Conservation (phyloP, 192 early-diverging fungal genomes). For the Endogone sp. region DNA sequence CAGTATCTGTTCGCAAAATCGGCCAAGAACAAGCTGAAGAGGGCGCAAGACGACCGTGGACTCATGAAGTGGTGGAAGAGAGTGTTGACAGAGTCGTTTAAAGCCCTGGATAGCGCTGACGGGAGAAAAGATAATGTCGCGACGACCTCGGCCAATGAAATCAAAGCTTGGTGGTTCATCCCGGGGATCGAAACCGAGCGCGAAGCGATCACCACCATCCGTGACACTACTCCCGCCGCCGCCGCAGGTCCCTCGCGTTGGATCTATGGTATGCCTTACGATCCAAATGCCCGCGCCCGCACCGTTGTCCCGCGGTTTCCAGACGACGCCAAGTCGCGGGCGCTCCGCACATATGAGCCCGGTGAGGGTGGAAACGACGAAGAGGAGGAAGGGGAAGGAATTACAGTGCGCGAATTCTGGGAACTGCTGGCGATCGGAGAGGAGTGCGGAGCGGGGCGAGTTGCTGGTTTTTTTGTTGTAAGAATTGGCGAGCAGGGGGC, state of each 20-base stretch:
- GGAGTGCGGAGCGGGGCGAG: conserved; percentile 69
- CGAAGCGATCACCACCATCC: conserved; percentile 25
- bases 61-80: conserved; percentile 80
- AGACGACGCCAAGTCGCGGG: conserved; percentile 50
- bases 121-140: neutral
- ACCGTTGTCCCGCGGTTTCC: conserved; percentile 48
- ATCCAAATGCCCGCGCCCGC: conserved; percentile 22
- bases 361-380: conserved; percentile 22
- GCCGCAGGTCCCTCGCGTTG: conserved; percentile 3
- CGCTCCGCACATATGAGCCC: conserved; percentile 21
- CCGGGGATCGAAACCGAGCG: conserved; percentile 47
- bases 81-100: conserved; percentile 15
- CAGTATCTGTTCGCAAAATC: conserved; percentile 82
- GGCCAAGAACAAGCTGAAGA: conserved; percentile 57
- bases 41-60: conserved; percentile 52
- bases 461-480: conserved; percentile 60
- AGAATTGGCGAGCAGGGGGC: neutral
- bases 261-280: conserved; percentile 36
- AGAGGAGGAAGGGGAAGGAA: conserved; percentile 20
- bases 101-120: neutral
- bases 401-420: conserved; percentile 51
- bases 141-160: neutral
- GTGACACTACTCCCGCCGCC: conserved; percentile 1
- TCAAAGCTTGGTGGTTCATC: conserved; percentile 46
- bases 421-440: conserved; percentile 66